phyloP scores from a whole-genome alignment of 176 grass and related monocot species.

The Echinochloa phyllopogon region DNA sequence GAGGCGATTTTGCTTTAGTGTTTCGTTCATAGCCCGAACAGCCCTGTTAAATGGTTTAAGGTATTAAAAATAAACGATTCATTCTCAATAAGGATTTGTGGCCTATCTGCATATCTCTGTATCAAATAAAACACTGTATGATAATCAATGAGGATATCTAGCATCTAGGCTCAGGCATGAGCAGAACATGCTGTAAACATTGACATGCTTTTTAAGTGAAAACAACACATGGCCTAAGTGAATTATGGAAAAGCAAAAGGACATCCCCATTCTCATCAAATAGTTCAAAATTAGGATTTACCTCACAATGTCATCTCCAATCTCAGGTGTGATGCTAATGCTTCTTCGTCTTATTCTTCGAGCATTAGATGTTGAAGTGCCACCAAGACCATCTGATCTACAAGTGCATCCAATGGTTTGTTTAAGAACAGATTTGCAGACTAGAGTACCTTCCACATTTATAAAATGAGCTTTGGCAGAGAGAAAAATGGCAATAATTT shows the following conservation, averaged over 20 bases:
- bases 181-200: background rate
- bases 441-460: conserved; percentile 17
- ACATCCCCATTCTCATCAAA: conserved; percentile 14
- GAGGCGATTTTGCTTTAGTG: conserved; percentile 97
- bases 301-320: conserved; percentile 98
- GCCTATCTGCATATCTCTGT: background rate
- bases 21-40: conserved; percentile 99
- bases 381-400: conserved; percentile 84
- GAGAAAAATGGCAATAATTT: background rate
- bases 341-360: conserved; percentile 93
- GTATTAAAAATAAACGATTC: conserved; percentile 36
- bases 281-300: conserved; percentile 54
- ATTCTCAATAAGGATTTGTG: conserved; percentile 30
- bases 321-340: conserved; percentile 98
- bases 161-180: conserved; percentile 22
- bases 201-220: conserved; percentile 38
- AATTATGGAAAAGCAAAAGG: conserved; percentile 3
- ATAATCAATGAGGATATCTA: conserved; percentile 32
- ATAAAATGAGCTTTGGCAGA: conserved; percentile 1
- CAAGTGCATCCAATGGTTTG: conserved; percentile 38
- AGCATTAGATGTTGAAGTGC: conserved; percentile 63
- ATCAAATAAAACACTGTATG: background rate
- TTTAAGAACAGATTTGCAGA: conserved; percentile 33
- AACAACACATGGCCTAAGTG: conserved; percentile 24
- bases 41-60: conserved; percentile 67